A percentile compares a stretch with the other conserved stretches of the same genome.
These are phyloP conservation scores for Golubevia pallescens DNA, from an alignment of 1,284 basidiomycete species.

Conservation along the genomic window DNA sequence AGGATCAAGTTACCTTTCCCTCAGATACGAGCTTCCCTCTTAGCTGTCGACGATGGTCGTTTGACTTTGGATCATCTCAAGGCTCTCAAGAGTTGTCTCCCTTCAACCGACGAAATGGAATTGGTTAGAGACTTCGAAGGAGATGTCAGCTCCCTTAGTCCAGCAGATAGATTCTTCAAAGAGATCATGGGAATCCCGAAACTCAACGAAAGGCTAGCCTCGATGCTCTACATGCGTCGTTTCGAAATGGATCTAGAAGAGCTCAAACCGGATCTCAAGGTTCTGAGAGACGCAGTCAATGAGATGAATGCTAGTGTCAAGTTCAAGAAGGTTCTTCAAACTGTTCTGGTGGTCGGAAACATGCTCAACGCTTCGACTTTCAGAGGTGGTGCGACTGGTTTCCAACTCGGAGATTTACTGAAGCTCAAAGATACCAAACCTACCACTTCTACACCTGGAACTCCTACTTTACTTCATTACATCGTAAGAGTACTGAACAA, in stretches of 20 bases:
- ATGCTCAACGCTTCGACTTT: conserved; percentile 80
- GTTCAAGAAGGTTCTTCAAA: conserved; percentile 75
- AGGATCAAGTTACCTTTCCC: conserved; percentile 48
- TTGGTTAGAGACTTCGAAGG: conserved; percentile 45
- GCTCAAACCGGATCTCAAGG: conserved; percentile 79
- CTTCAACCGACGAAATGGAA: conserved; percentile 42
- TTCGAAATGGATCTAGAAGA: conserved; percentile 84
- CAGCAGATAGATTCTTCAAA: conserved; percentile 82
- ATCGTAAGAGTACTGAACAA: conserved; percentile 77
- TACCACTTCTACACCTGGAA: conserved; percentile 72
- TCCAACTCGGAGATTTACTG: conserved; percentile 78
- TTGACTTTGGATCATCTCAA: conserved; percentile 40
- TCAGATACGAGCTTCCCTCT: conserved; percentile 31
- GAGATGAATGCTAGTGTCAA: conserved; percentile 76
- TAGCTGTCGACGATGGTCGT: conserved; percentile 33
- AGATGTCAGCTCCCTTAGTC: conserved; percentile 57
- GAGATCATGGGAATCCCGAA: conserved; percentile 82
- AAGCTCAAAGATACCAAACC: conserved; percentile 89
- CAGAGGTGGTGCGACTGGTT: conserved; percentile 81
- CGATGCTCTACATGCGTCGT: conserved; percentile 81
- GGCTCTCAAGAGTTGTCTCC: conserved; percentile 36
- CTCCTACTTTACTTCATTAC: conserved; percentile 86
- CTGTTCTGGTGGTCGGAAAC: conserved; percentile 78
- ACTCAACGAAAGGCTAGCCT: conserved; percentile 75
- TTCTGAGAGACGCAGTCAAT: conserved; percentile 75